These are phyloP conservation scores for Paramecium sexaurelia DNA, from an alignment of 73 alveolate species.

Conservation along the genomic window DNA sequence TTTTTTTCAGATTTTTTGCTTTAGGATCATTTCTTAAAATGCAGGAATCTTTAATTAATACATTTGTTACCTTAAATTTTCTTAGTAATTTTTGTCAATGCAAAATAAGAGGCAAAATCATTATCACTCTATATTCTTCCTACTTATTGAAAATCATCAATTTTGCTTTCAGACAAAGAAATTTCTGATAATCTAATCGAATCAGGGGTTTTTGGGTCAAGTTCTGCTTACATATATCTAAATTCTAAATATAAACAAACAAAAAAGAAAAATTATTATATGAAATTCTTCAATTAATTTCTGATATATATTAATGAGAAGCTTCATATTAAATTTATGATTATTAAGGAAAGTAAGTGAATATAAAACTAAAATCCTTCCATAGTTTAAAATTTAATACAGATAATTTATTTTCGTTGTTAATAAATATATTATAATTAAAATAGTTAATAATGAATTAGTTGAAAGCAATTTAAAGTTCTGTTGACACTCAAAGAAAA, in stretches of 20 bases:
- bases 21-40: background rate
- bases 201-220: background rate
- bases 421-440: background rate
- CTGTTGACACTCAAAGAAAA: slow-evolving; percentile 2
- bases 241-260: background rate
- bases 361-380: too few relatives aligned
- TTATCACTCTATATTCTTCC: background rate
- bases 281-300: too few relatives aligned
- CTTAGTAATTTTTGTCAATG: background rate
- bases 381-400: too few relatives aligned
- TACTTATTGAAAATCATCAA: background rate
- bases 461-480: background rate
- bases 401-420: too few relatives aligned
- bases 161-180: background rate
- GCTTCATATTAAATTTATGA: too few relatives aligned
- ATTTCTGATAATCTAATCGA: background rate
- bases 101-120: slow-evolving; percentile 24
- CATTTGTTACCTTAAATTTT: background rate
- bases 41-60: background rate
- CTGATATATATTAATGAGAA: too few relatives aligned
- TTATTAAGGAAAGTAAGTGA: too few relatives aligned
- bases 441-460: background rate
- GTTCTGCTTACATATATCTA: background rate
- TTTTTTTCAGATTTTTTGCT: background rate
- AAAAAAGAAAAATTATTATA: too few relatives aligned